Base-by-base conservation (phyloP, 768 basidiomycete species). In the Pleurotus tuber-regium region DNA sequence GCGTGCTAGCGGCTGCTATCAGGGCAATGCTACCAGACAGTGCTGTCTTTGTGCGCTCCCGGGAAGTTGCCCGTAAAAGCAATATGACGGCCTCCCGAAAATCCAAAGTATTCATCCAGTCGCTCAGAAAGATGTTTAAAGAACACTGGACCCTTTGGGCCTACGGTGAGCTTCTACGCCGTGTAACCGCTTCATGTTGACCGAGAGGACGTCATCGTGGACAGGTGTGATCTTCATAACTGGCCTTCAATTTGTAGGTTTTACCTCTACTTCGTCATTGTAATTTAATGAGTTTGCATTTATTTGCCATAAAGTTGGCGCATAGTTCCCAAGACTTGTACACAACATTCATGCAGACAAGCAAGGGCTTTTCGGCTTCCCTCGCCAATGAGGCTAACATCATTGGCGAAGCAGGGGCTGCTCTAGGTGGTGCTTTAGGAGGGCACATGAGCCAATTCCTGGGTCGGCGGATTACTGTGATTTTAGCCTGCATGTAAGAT, bases 401-500 rank as follows among this genome's bases (percentile, higher is more conserved):
- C 62, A 78, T 86, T 43, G 79, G 81, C 9, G 56, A 57, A 35
- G 42, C 51, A 4, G 56, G 56, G 4, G 56, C 56, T 12, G 48
- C 55, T 12, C 28, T 48, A 4, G 79, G 84, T 23, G 83, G 83
- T 41, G 70, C 64, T 18, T 66, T 82, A 35, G 82, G 81, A 25
- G 84, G 84, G 5, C 77, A 62, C 57, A 57, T 70, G 10, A 80
- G 76, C 11, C 86, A 87, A 58, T 77, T 77, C 59, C 56, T 81
- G 51, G 86, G 86, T n/a, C 76, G 86, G 23, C 73, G 86, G 11
- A 63, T 87, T 26, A 83, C 82, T 14, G 78, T 83, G n/a, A 26
- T 56, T 2, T 35, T 53, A 16, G 56, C 54, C 8, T 51, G 54
- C 19, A 11, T 48, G 46, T 48, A n/a, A 23, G 46, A 11, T 11